Evolutionary conservation across 2,329 filamentous ascomycete genomes (phyloP).

Genomic region (Diaporthe sp.): DNA sequence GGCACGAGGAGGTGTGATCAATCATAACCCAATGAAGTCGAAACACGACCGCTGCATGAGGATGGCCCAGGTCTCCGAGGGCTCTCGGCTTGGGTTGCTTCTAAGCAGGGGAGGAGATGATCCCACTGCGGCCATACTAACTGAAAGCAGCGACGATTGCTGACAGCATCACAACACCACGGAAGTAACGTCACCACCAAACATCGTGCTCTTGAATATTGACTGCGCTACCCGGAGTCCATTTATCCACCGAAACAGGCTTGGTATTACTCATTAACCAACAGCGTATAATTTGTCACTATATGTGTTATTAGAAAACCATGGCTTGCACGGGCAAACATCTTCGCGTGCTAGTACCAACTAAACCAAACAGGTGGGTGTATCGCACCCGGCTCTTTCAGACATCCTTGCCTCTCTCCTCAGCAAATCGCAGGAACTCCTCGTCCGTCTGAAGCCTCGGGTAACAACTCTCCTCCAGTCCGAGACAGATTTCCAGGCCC

Average conservation of each 20-base stretch:
- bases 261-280: no score
- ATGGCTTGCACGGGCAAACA: neutral
- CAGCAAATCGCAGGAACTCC: slow-evolving; percentile 29
- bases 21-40: neutral
- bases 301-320: neutral
- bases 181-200: neutral
- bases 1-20: neutral
- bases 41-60: neutral
- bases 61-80: neutral
- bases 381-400: neutral
- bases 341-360: neutral
- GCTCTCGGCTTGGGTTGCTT: neutral
- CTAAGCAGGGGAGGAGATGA: neutral
- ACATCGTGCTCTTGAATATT: neutral
- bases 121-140: neutral
- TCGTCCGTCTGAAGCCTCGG: slow-evolving; percentile 31
- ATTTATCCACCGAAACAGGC: neutral
- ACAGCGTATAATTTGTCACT: neutral
- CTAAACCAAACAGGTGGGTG: neutral
- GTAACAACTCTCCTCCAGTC: slow-evolving; percentile 37
- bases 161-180: neutral
- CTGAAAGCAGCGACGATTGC: neutral
- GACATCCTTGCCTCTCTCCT: slow-evolving; percentile 33
- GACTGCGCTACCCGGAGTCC: neutral
- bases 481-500: slow-evolving; percentile 31